Conservation (phyloP, 768 basidiomycete species). For the Russula olivacea region DNA sequence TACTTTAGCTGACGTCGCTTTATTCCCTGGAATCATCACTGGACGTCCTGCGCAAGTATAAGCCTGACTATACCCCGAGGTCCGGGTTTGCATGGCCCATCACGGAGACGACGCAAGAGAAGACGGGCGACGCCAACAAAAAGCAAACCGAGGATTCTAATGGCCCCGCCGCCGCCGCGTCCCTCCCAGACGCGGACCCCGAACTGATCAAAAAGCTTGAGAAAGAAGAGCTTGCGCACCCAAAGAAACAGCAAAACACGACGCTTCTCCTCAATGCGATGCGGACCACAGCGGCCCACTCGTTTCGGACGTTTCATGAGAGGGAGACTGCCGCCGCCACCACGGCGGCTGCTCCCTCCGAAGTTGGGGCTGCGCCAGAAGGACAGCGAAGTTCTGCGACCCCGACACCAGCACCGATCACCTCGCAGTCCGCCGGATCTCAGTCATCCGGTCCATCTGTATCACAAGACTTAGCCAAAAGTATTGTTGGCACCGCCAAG, state of each 20-base stretch:
- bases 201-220: conserved; percentile 17
- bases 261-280: conserved; percentile 70
- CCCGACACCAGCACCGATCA: conserved; percentile 31
- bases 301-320: conserved; percentile 43
- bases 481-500: conserved; percentile 48
- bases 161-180: neutral
- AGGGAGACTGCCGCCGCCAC: conserved; percentile 36
- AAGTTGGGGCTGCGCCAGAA: conserved; percentile 2
- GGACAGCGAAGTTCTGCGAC: conserved; percentile 31
- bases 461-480: conserved; percentile 45
- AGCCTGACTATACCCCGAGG: conserved; percentile 79
- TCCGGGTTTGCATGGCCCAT: conserved; percentile 86
- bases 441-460: conserved; percentile 35
- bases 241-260: conserved; percentile 60
- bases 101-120: conserved; percentile 43
- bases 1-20: conserved; percentile 61
- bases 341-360: conserved; percentile 26
- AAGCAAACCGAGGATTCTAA: conserved; percentile 30
- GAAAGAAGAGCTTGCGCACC: conserved; percentile 13
- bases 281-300: conserved; percentile 69
- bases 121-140: conserved; percentile 39
- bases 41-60: conserved; percentile 61
- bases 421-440: conserved; percentile 31
- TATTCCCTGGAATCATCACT: conserved; percentile 72
- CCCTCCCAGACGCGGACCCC: conserved; percentile 17